Percentiles rank a stretch among this genome's conserved stretches.
Evolutionary conservation across 768 basidiomycete genomes (phyloP).

Genomic region (Tylopilus subfusipes): DNA sequence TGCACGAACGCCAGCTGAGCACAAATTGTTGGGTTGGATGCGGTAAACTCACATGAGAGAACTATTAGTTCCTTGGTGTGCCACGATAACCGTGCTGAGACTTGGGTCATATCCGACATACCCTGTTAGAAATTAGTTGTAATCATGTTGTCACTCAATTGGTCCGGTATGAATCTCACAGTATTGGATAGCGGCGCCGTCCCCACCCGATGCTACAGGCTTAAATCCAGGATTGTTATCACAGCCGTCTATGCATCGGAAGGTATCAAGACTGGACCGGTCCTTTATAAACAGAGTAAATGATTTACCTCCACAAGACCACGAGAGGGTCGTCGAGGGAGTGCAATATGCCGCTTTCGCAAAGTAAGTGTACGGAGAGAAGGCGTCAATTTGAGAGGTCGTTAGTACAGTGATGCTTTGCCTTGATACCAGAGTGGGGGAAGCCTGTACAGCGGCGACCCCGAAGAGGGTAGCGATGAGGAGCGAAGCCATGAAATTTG

Average conservation of each 20-base stretch:
- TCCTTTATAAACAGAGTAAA: background rate
- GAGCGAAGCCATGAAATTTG: conserved; percentile 27
- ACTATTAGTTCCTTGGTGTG: conserved; percentile 32
- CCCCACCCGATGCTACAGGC: conserved; percentile 44
- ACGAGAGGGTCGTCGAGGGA: conserved; percentile 37
- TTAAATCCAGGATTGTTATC: conserved; percentile 40
- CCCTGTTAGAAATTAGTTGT: conserved; percentile 5
- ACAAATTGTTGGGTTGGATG: conserved; percentile 32
- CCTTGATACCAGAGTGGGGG: conserved; percentile 26
- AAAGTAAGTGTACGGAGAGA: conserved; percentile 46
- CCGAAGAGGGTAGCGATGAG: conserved; percentile 7
- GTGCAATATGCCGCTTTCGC: conserved; percentile 48
- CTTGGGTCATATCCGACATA: conserved; percentile 41
- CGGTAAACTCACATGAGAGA: conserved; percentile 37
- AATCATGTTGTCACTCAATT: background rate
- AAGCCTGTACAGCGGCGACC: conserved; percentile 3
- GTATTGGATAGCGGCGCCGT: conserved; percentile 38
- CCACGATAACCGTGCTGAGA: conserved; percentile 31
- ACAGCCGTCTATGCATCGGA: conserved; percentile 34
- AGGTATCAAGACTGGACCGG: background rate
- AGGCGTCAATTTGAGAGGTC: conserved; percentile 38
- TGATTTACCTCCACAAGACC: conserved; percentile 50
- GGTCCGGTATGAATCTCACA: conserved; percentile 30
- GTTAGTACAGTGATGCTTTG: conserved; percentile 38
- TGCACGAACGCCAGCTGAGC: conserved; percentile 4